phyloP scores from a whole-genome alignment of 1,284 basidiomycete species.

The Sphaerobolus stellatus region DNA sequence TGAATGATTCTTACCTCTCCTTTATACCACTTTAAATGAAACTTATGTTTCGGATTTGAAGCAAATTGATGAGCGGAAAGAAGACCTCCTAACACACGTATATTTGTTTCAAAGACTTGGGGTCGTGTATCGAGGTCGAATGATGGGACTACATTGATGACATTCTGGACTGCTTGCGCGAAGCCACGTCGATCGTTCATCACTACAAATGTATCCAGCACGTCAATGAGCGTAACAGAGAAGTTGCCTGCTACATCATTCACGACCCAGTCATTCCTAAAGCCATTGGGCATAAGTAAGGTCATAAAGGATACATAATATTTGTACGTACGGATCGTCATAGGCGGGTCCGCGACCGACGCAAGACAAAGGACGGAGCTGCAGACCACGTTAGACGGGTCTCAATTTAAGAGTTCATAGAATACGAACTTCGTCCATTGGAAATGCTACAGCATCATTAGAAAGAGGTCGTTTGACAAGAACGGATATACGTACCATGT shows the following conservation, averaged over 20 bases:
- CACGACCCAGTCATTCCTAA: slow-evolving; percentile 63
- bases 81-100: slow-evolving; percentile 85
- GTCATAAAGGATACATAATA: slow-evolving; percentile 13
- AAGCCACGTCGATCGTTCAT: slow-evolving; percentile 73
- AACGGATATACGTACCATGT: slow-evolving; percentile 49
- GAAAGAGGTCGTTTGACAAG: background rate
- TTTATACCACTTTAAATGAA: slow-evolving; percentile 74
- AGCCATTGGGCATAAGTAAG: slow-evolving; percentile 11
- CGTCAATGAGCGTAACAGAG: slow-evolving; percentile 79
- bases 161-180: slow-evolving; percentile 69
- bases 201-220: slow-evolving; percentile 78
- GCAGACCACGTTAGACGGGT: slow-evolving; percentile 27
- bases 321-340: slow-evolving; percentile 63
- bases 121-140: slow-evolving; percentile 89
- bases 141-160: slow-evolving; percentile 68
- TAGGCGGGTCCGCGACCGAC: slow-evolving; percentile 78
- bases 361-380: slow-evolving; percentile 88
- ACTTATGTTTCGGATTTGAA: slow-evolving; percentile 58
- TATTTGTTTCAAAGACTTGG: slow-evolving; percentile 90
- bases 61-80: slow-evolving; percentile 85
- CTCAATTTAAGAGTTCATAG: background rate
- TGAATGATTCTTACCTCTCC: slow-evolving; percentile 45
- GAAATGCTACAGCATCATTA: slow-evolving; percentile 57
- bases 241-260: slow-evolving; percentile 90
- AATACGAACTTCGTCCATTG: slow-evolving; percentile 72